These are phyloP conservation scores for Esteya vermicola DNA, from an alignment of 2,329 filamentous ascomycete genomes.

Conservation along the genomic window DNA sequence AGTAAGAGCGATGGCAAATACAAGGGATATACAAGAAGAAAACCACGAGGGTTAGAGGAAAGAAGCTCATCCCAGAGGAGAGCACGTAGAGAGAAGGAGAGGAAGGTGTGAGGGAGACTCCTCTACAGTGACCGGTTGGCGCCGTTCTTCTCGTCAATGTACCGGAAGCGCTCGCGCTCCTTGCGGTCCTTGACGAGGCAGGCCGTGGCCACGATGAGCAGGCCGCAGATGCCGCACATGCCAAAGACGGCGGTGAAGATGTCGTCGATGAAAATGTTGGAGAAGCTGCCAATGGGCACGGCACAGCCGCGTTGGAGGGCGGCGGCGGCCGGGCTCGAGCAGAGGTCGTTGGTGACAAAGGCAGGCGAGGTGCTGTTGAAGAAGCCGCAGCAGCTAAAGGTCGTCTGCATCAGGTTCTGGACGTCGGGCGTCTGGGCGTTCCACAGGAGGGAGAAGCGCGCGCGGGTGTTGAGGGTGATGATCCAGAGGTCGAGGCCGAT, in stretches of 20 bases:
- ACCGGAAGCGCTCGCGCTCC: slow-evolving; percentile 62
- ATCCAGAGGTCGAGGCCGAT: slow-evolving; percentile 60
- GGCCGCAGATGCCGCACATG: slow-evolving; percentile 56
- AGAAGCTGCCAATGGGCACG: slow-evolving; percentile 49
- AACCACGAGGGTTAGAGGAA: background rate
- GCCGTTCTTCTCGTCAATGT: slow-evolving; percentile 69
- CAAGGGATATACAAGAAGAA: background rate
- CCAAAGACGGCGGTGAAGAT: slow-evolving; percentile 72
- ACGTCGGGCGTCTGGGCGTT: slow-evolving; percentile 35
- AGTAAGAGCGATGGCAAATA: background rate
- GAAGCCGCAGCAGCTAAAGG: slow-evolving; percentile 71
- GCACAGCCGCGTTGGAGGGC: slow-evolving; percentile 58
- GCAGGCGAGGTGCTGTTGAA: slow-evolving; percentile 56
- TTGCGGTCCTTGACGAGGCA: slow-evolving; percentile 70
- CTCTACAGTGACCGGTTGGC: slow-evolving; percentile 31
- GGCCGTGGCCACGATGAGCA: slow-evolving; percentile 56
- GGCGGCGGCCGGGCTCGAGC: slow-evolving; percentile 55
- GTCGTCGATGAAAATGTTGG: slow-evolving; percentile 57
- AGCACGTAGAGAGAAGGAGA: background rate
- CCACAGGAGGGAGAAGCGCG: slow-evolving; percentile 49
- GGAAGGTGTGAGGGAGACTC: background rate
- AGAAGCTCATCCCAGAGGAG: too few relatives aligned
- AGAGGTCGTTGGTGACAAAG: slow-evolving; percentile 55
- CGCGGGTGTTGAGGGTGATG: slow-evolving; percentile 53
- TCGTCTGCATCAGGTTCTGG: slow-evolving; percentile 57